Conservation (phyloP, 768 basidiomycete genomes). For the Chlorophyllum brunneum region DNA sequence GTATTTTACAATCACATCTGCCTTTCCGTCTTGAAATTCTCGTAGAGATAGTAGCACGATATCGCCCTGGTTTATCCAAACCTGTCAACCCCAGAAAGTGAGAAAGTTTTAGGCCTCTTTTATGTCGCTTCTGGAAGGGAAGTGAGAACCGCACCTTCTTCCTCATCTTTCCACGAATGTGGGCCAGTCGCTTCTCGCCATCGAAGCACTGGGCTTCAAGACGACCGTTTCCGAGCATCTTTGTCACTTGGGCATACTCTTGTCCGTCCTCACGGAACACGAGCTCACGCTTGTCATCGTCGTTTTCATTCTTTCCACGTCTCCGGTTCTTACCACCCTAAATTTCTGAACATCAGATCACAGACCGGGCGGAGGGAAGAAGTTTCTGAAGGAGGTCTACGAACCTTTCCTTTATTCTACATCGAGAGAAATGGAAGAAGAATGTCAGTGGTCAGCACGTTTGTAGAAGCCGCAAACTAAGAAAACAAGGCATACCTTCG, state of each 20-base stretch:
- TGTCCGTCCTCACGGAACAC: slow-evolving; percentile 99
- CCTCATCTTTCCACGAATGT: slow-evolving; percentile 98
- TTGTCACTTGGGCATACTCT: slow-evolving; percentile 96
- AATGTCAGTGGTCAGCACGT: neutral
- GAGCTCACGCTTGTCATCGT: slow-evolving; percentile 96
- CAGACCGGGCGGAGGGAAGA: too few relatives aligned
- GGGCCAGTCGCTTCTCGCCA: slow-evolving; percentile 95
- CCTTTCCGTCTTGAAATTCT: slow-evolving; percentile 99
- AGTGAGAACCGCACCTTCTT: slow-evolving; percentile 75
- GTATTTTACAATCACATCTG: slow-evolving; percentile 99
- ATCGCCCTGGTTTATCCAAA: slow-evolving; percentile 99
- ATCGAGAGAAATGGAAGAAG: neutral
- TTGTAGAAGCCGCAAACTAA: neutral
- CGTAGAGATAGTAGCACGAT: slow-evolving; percentile 92
- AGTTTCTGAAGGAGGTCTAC: neutral
- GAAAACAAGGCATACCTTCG: slow-evolving; percentile 3
- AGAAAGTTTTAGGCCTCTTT: slow-evolving; percentile 2
- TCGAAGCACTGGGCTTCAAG: slow-evolving; percentile 97
- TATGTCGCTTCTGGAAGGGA: neutral
- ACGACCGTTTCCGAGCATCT: slow-evolving; percentile 98
- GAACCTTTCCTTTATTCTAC: slow-evolving; percentile 14
- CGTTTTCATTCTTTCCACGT: slow-evolving; percentile 99
- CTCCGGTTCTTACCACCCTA: slow-evolving; percentile 99
- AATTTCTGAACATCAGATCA: neutral
- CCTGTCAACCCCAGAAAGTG: slow-evolving; percentile 40